Conservation (phyloP, 202 grass and related monocot genomes). For the Setaria viridis region DNA sequence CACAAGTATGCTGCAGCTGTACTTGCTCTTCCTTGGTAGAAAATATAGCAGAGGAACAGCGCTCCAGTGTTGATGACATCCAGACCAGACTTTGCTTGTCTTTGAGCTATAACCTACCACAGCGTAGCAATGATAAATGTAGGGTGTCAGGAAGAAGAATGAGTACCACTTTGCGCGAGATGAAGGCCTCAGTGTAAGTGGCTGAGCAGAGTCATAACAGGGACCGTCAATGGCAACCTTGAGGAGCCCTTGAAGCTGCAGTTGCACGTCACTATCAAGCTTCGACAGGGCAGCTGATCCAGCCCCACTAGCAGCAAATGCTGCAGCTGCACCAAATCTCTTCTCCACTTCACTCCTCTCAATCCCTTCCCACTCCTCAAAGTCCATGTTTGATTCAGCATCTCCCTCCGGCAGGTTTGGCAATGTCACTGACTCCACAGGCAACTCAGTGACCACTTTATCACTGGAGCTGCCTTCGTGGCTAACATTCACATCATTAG, state of each 20-base stretch:
- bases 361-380: constrained; percentile 96
- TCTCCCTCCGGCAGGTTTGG: constrained; percentile 39
- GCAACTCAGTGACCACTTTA: constrained; percentile 36
- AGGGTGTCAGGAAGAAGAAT: constrained; percentile 1
- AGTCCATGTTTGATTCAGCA: constrained; percentile 30
- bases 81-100: neutral
- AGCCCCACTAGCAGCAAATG: constrained; percentile 57
- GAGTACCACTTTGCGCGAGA: constrained; percentile 89
- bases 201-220: constrained; percentile 66
- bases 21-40: constrained; percentile 23
- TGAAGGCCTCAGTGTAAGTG: constrained; percentile 78
- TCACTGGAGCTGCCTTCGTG: constrained; percentile 36
- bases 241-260: constrained; percentile 81
- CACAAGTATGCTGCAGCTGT: constrained; percentile 8
- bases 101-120: neutral
- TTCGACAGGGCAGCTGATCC: constrained; percentile 64
- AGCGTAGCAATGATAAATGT: constrained; percentile 22
- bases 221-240: constrained; percentile 92
- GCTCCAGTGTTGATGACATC: constrained; percentile 20
- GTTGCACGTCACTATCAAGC: constrained; percentile 61
- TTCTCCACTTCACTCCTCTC: constrained; percentile 85
- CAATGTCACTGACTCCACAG: constrained; percentile 38
- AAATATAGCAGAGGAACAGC: constrained; percentile 14
- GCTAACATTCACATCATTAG: constrained; percentile 13
- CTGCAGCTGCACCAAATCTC: constrained; percentile 63